A percentile compares a stretch with the other conserved stretches of the same genome.
Conservation (phyloP, 331 rosid genomes). For the Ulmus americana region DNA sequence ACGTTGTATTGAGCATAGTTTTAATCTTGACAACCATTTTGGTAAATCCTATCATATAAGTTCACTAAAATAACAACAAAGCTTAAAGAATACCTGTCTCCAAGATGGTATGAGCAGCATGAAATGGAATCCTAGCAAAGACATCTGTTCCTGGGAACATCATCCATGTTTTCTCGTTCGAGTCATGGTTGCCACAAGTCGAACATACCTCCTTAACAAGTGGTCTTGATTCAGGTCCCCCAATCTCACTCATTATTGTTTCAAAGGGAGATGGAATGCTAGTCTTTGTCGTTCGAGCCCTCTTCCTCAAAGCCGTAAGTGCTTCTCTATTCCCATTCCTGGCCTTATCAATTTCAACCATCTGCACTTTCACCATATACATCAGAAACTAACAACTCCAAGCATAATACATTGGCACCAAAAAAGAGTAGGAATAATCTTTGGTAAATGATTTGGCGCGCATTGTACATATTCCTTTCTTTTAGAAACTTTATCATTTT, state of each 20-base stretch:
- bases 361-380: constrained; percentile 31
- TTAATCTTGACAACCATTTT: background rate
- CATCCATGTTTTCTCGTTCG: constrained; percentile 65
- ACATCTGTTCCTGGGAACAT: constrained; percentile 78
- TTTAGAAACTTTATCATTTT: too few relatives aligned
- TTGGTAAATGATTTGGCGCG: too few relatives aligned
- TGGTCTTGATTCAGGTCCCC: constrained; percentile 46
- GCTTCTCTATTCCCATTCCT: constrained; percentile 90
- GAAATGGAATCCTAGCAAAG: constrained; percentile 77
- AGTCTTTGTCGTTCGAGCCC: constrained; percentile 76
- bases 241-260: constrained; percentile 73
- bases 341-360: constrained; percentile 70
- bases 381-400: constrained; percentile 6
- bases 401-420: background rate
- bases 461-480: too few relatives aligned
- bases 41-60: background rate
- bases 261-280: constrained; percentile 76
- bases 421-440: background rate
- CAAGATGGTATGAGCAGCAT: constrained; percentile 73
- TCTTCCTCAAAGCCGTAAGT: constrained; percentile 66
- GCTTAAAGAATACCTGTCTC: constrained; percentile 48
- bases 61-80: background rate
- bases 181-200: constrained; percentile 74
- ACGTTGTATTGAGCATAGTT: background rate
- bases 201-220: constrained; percentile 81